A percentile compares a stretch with the other conserved stretches of the same genome.
These are phyloP conservation scores for Uncinocarpus reesii DNA, from an alignment of 2,329 filamentous ascomycete genomes.

Conservation along the genomic window DNA sequence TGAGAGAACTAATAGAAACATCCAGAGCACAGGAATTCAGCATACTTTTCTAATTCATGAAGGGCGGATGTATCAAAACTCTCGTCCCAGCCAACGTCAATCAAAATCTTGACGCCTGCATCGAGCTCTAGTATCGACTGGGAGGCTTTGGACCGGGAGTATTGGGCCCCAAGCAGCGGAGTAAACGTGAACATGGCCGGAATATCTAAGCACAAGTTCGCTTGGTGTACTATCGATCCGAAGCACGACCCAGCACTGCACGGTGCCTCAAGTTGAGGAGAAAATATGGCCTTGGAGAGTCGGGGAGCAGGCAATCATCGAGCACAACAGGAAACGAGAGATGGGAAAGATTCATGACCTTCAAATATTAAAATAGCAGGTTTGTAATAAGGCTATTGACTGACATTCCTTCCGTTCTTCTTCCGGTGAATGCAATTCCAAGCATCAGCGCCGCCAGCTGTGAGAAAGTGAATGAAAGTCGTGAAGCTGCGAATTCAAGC, in stretches of 20 bases:
- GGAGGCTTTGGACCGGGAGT: slow-evolving; percentile 65
- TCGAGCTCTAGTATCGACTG: slow-evolving; percentile 96
- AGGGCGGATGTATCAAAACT: slow-evolving; percentile 73
- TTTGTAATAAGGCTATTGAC: too few species aligned
- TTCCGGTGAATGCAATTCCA: neutral
- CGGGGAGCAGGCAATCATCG: neutral
- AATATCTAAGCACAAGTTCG: neutral
- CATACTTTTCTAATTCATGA: slow-evolving; percentile 78
- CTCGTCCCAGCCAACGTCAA: slow-evolving; percentile 95
- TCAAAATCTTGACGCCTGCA: slow-evolving; percentile 86
- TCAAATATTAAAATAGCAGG: too few species aligned
- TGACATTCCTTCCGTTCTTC: neutral
- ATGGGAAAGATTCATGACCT: neutral
- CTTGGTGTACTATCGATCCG: neutral
- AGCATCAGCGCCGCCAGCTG: too few species aligned
- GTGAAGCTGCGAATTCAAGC: neutral
- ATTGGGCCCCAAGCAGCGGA: slow-evolving; percentile 81
- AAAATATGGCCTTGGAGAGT: neutral
- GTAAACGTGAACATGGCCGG: slow-evolving; percentile 85
- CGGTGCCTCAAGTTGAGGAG: neutral
- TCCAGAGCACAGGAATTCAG: neutral
- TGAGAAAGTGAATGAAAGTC: neutral
- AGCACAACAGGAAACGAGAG: neutral
- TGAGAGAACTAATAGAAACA: neutral
- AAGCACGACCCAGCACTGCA: neutral